Percentiles rank a stretch among this genome's conserved stretches.
These are phyloP conservation scores for Tetrahymena borealis DNA, from an alignment of 73 alveolate genomes.

Conservation along the genomic window DNA sequence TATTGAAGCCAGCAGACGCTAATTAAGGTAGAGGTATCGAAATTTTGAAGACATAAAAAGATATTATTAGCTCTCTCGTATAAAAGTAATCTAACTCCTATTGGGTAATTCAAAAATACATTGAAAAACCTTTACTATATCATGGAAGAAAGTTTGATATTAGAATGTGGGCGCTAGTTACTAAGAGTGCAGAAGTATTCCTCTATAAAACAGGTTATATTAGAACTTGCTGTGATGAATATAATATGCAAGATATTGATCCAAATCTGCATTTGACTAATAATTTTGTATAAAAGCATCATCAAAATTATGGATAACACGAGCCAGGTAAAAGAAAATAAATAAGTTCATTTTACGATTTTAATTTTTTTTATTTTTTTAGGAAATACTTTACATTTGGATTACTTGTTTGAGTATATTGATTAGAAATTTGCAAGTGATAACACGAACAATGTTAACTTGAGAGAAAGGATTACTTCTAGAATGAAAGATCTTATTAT, in stretches of 20 bases:
- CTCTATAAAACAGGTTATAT: constrained; percentile 50
- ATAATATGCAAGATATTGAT: constrained; percentile 24
- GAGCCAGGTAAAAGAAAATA: constrained; percentile 77
- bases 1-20: constrained; percentile 51
- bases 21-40: constrained; percentile 63
- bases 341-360: not conserved
- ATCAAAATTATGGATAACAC: constrained; percentile 58
- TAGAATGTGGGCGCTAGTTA: constrained; percentile 77
- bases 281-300: constrained; percentile 63
- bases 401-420: not conserved
- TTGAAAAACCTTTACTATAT: constrained; percentile 75
- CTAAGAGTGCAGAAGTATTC: constrained; percentile 44
- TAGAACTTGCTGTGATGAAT: constrained; percentile 49
- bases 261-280: constrained; percentile 67
- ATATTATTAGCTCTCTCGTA: constrained; percentile 32
- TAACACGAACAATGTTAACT: not conserved
- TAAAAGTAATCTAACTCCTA: constrained; percentile 5
- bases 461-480: not conserved
- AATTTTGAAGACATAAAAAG: constrained; percentile 38
- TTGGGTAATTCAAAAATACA: constrained; percentile 77
- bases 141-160: constrained; percentile 84
- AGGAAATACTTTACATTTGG: not conserved
- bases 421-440: not conserved
- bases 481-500: not conserved
- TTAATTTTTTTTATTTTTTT: not conserved